Base-by-base conservation (phyloP, 768 basidiomycete genomes). In the Clitopilus hobsonii region DNA sequence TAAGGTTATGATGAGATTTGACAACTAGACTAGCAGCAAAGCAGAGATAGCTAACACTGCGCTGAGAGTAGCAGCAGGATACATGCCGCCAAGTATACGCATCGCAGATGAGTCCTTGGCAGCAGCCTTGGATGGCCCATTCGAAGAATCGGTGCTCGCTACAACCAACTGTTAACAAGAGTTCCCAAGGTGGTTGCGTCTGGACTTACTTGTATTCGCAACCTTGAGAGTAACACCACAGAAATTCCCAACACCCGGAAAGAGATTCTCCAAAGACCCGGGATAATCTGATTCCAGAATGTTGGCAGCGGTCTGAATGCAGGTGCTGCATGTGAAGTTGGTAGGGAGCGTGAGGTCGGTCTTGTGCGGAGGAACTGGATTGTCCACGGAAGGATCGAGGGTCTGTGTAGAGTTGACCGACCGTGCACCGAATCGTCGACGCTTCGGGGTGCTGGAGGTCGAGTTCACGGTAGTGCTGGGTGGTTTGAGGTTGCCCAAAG, bases 261-360 rank as follows among this genome's bases (percentile, higher is more conserved):
- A 56, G 51, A 56, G 30, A 13, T 22, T 23, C 30, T 58, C 47
- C 51, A 56, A 16, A 6, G 52, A 52, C n/a, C 52, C 54, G 5
- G 54, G 58, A 25, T 28, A 58, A 24, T 56, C 54, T 5, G 14
- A 25, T n/a, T 58, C 51, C 23, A 56, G 41, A n/a, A 56, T 58
- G 11, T 49, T 38, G 27, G 52, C 52, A 24, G 54, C 52, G 0
- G 32, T 23, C 41, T 53, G 49, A 51, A 58, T 55, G 49, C 58
- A 58, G 0, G 38, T 53, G 2, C 54, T 58, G 32, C 58, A 58
- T 14, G 57, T 53, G 29, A 55, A n/a, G 45, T 58, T 55, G 16
- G 54, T 30, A 18, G 52, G 56, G 16, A 56, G 27, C n/a, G 36
- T 38, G 27, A 52, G 51, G 23, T 16, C 51, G 38, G 10, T 30